Evolutionary conservation across 2,329 filamentous ascomycete genomes (phyloP), one percentile per base, ranked within the genome.

Genomic region (Paraconiothyrium brasiliense): DNA sequence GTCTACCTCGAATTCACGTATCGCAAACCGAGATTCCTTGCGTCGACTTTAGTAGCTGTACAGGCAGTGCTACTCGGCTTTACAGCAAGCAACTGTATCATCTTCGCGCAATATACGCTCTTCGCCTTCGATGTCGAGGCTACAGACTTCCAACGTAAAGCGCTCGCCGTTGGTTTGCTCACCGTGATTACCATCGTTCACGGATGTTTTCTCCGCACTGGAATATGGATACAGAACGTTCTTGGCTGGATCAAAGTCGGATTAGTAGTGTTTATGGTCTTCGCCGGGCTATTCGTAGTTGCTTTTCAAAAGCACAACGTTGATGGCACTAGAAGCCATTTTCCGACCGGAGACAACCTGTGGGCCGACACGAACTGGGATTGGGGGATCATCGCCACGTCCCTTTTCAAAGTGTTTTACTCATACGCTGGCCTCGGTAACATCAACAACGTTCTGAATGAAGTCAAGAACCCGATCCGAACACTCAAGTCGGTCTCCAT

Each of bases 1-100:
- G 49, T 91, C 7, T 92, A 91, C 70, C 84, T 92, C 48, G 89
- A 92, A 74, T 90, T 89, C 72, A 87, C 87, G 0, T 92, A 90
- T 72, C 84, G 85, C 1, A 81, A 81, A 35, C 90, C 90, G 1
- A 83, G 84, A 6, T 88, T 90, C 63, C 81, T 92, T 3, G 87
- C 88, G 0, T 89, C 88, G 2, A 88, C 86, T 0, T 72, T 92
- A 16, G 81, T 91, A 13, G 88, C 88, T 0, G 83, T 88, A 1
- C 86, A 91, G 58, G 87, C 86, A 0, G 84, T 91, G 0, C 72
- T 91, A 0, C 78, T 92, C 0, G 87, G 88, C 0, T 91, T 91
- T 59, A 90, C 89, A 0, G 88, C 88, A 0, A 89, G 87, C 68
- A 92, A 91, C 71, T 90, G 89, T 71, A 86, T 92, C 56, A 84